Evolutionary conservation across 1,284 basidiomycete species (phyloP), one percentile per base, ranked within the genome.

Genomic region (Ceratorhiza oryzae-sativae): DNA sequence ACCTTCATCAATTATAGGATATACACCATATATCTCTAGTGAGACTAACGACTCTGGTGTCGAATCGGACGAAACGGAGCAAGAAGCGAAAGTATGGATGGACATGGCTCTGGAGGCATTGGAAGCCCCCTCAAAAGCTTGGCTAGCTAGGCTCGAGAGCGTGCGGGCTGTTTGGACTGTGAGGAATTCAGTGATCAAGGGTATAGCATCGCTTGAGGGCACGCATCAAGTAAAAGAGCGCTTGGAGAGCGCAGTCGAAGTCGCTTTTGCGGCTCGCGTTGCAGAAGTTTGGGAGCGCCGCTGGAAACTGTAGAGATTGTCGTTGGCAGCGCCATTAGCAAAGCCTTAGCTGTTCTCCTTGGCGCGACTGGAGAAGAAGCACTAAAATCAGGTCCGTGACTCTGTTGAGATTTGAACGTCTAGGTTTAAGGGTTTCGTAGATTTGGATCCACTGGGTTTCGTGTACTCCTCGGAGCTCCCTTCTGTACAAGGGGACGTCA

Each of bases 1-100:
- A 0, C 90, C 91, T 0, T 77, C 82, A 2, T 85, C 83, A 72
- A 84, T 93, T 73, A 84, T 84, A 73, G 84, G 85, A 10, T 93
- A 92, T 77, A 88, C 86, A 75, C 91, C 92, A 23, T 92, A 90
- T 77, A 83, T 93, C 71, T 90, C 92, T 75, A 79, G 87, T 10
- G 80, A 81, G 9, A 88, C 90, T 0, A 79, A 84, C 1, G 86
- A 86, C 0, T 83, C 87, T 15, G 82, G 82, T 18, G 78, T 84
- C 3, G 81, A 81, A 48, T 75, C 79, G 0, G 78, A 82, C 20
- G 79, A 91, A 46, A 76, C 78, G 30, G 79, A 83, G 27, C 86
- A 84, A 42, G 58, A 71, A 73, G 77, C 91, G 12, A 79, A 81
- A 3, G 82, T 81, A 46, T 93, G 91, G 91, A 88, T 90, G 76